A percentile compares a stretch with the other conserved stretches of the same genome.
Conservation (phyloP, 2,329 filamentous ascomycete genomes). For the Diaporthe sp. region DNA sequence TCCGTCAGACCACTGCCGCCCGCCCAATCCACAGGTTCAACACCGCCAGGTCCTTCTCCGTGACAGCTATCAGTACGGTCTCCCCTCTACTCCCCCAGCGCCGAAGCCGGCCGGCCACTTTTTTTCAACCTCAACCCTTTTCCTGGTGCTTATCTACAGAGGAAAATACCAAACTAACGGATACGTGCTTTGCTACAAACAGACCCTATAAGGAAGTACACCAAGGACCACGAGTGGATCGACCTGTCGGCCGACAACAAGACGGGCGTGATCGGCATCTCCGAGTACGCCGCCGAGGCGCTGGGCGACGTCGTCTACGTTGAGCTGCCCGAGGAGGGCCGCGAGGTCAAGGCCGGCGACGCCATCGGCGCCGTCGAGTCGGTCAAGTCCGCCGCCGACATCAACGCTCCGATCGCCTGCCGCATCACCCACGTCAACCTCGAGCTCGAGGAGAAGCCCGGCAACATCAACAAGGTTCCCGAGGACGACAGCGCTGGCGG, state of each 20-base stretch:
- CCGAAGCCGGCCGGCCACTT: constrained; percentile 49
- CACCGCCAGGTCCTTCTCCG: constrained; percentile 62
- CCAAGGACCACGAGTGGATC: constrained; percentile 98
- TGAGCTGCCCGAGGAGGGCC: constrained; percentile 84
- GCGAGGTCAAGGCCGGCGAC: constrained; percentile 81
- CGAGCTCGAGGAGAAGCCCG: constrained; percentile 85
- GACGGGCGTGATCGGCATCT: constrained; percentile 87
- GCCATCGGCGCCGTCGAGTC: constrained; percentile 95
- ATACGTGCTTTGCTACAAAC: not conserved
- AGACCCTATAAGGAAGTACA: constrained; percentile 86
- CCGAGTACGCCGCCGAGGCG: constrained; percentile 89
- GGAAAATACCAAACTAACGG: not conserved
- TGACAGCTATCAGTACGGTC: constrained; percentile 58
- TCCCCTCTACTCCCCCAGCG: constrained; percentile 36
- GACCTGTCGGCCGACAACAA: constrained; percentile 87
- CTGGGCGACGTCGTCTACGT: constrained; percentile 98
- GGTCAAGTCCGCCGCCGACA: constrained; percentile 98
- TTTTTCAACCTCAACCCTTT: not conserved
- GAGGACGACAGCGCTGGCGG: constrained; percentile 82
- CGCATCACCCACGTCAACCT: constrained; percentile 82
- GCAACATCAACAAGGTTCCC: constrained; percentile 88
- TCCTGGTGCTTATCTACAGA: not conserved
- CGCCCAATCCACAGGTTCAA: constrained; percentile 54
- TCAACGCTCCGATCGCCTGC: constrained; percentile 89
- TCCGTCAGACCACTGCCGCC: constrained; percentile 51